Evolutionary conservation across 208 protist species (phyloP), one percentile per base, ranked within the genome.

Genomic region (Leishmania amazonensis): DNA sequence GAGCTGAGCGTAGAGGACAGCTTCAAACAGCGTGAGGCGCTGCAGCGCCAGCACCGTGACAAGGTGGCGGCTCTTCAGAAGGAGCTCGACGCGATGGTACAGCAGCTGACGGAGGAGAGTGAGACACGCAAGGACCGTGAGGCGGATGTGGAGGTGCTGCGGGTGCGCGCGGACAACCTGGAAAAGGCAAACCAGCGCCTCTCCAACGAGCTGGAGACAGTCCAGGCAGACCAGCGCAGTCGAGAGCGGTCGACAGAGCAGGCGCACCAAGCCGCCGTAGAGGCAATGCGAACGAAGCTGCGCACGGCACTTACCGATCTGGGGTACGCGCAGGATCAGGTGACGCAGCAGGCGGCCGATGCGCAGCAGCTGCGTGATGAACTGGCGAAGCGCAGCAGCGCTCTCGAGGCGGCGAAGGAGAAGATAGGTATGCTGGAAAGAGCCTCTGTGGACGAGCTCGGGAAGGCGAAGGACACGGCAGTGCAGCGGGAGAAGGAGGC

Each of bases 311-410:
- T 82, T 57, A 84, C 78, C 8, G 93, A 96, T 51, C 67, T 92
- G 17, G 79, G 88, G 79, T 84, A 86, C 79, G 79, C 88, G 31
- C 90, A 95, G 83, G 90, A 97, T 75, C 85, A 96, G 80, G 65
- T 90, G n/a, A 73, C 85, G 40, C 91, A 95, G 84, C 83, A 86
- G 47, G 82, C 89, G 17, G 21, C 90, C 2, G 89, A 94, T 81
- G 85, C 85, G 53, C 86, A 93, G 78, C 77, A 86, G 62, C 81
- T 95, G 17, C 85, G 81, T 13, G 92, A 97, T 31, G 90, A 97
- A 60, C 58, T 94, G 47, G 82, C 83, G 17, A 78, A 76, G 38
- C 92, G 87, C 71, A 76, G 78, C 42, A 87, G 77, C 42, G 87
- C 85, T 40, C 73, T 93, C 40, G 87, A 91, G 45, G 80, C 71